These are phyloP conservation scores for Candolleomyces efflorescens DNA, from an alignment of 768 basidiomycete genomes.

Conservation along the genomic window DNA sequence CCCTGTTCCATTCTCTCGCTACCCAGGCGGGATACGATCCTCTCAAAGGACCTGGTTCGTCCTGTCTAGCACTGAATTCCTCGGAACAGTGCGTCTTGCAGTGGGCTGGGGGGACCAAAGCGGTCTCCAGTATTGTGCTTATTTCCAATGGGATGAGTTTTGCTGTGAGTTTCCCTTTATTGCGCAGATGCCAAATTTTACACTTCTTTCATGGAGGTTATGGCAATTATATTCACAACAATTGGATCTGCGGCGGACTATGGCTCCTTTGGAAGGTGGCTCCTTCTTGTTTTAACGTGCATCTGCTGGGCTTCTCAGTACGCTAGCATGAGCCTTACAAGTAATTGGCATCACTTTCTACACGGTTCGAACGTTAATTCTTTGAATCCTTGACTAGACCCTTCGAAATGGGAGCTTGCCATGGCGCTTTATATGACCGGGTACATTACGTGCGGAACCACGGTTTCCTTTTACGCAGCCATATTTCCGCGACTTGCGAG, in stretches of 20 bases:
- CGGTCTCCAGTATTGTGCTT: slow-evolving; percentile 73
- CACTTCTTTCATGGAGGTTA: slow-evolving; percentile 38
- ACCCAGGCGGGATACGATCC: slow-evolving; percentile 75
- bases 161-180: slow-evolving; percentile 34
- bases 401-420: slow-evolving; percentile 66
- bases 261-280: slow-evolving; percentile 73
- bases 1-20: slow-evolving; percentile 69
- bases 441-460: slow-evolving; percentile 76
- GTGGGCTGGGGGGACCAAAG: slow-evolving; percentile 69
- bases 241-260: slow-evolving; percentile 74
- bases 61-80: slow-evolving; percentile 50
- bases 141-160: slow-evolving; percentile 75
- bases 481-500: slow-evolving; percentile 77
- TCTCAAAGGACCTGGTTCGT: slow-evolving; percentile 60
- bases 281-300: slow-evolving; percentile 64
- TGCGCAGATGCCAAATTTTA: background rate
- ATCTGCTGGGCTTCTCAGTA: slow-evolving; percentile 83
- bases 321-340: slow-evolving; percentile 67
- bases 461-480: slow-evolving; percentile 77
- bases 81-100: slow-evolving; percentile 77
- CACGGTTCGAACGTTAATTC: too few species aligned
- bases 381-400: slow-evolving; percentile 34
- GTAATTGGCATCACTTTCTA: slow-evolving; percentile 33
- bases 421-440: slow-evolving; percentile 80
- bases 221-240: slow-evolving; percentile 80